Evolutionary conservation across 1,284 basidiomycete genomes (phyloP).

Genomic region (Leccinum proximum): DNA sequence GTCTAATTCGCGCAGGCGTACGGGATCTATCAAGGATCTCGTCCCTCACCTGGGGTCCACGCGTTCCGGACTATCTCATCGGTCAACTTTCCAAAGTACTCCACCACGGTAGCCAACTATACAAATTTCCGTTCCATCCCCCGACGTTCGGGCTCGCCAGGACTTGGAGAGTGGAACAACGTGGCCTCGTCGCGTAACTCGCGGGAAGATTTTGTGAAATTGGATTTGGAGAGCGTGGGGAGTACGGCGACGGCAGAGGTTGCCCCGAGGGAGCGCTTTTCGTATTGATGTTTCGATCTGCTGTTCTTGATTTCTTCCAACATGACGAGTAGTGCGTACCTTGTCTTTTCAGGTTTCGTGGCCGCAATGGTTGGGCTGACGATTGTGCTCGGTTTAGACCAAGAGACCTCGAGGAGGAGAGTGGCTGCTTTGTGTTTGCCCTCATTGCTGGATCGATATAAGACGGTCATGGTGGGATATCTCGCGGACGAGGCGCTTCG

Average conservation of each 20-base stretch:
- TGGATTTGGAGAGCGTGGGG: conserved; percentile 45
- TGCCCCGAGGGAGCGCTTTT: conserved; percentile 78
- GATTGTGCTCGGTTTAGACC: conserved; percentile 39
- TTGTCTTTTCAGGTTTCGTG: background rate
- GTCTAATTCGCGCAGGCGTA: no score
- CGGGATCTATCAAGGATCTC: conserved; percentile 43
- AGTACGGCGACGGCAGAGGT: conserved; percentile 57
- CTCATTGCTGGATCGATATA: conserved; percentile 72
- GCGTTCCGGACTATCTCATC: conserved; percentile 76
- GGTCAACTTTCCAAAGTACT: conserved; percentile 70
- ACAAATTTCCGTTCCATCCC: conserved; percentile 37
- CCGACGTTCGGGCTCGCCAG: conserved; percentile 16
- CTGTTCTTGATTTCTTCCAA: conserved; percentile 79
- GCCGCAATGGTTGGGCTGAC: background rate
- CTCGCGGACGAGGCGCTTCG: conserved; percentile 81
- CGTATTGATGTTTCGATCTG: conserved; percentile 94
- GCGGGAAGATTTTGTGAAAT: conserved; percentile 35
- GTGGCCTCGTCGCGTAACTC: conserved; percentile 11
- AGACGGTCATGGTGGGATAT: conserved; percentile 65
- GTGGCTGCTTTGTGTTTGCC: conserved; percentile 72
- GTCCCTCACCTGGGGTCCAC: conserved; percentile 67
- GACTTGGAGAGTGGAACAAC: conserved; percentile 5
- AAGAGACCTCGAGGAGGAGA: conserved; percentile 54
- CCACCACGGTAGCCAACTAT: conserved; percentile 73
- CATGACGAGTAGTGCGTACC: conserved; percentile 48